These are phyloP conservation scores for Favolaschia claudopus DNA, from an alignment of 768 basidiomycete genomes.

Conservation along the genomic window DNA sequence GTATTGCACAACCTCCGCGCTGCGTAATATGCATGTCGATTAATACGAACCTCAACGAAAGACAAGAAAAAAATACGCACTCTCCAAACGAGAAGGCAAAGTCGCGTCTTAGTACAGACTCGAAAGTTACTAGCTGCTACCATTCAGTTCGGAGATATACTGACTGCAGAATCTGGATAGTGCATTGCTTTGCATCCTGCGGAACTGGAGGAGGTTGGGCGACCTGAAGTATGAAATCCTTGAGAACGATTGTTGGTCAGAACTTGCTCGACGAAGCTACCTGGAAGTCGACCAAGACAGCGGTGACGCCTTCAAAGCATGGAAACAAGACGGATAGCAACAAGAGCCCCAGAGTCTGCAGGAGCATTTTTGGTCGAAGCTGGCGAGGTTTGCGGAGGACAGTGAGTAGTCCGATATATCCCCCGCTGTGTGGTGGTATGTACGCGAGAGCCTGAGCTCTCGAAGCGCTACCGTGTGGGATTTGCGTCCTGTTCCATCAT, in stretches of 20 bases:
- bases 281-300: conserved; percentile 70
- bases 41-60: not conserved
- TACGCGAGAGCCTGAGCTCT: conserved; percentile 9
- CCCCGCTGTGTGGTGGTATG: too few species aligned
- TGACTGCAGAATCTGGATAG: conserved; percentile 68
- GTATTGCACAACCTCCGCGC: conserved; percentile 70
- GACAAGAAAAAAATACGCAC: conserved; percentile 45
- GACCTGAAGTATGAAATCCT: conserved; percentile 54
- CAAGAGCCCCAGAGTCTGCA: conserved; percentile 15
- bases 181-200: conserved; percentile 64
- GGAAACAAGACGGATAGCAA: conserved; percentile 23
- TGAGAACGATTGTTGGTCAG: not conserved
- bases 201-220: conserved; percentile 78
- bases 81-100: conserved; percentile 76
- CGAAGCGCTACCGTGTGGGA: conserved; percentile 22
- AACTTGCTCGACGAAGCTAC: conserved; percentile 49
- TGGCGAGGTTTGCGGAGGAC: too few species aligned
- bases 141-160: conserved; percentile 25
- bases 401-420: too few species aligned
- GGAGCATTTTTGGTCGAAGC: not conserved
- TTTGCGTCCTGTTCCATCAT: not conserved
- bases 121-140: not conserved
- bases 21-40: conserved; percentile 31
- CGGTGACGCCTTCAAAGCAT: conserved; percentile 40
- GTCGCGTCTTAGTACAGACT: conserved; percentile 56